These are phyloP conservation scores for Ascosphaera aggregata DNA, from an alignment of 2,329 filamentous ascomycete genomes.

Conservation along the genomic window DNA sequence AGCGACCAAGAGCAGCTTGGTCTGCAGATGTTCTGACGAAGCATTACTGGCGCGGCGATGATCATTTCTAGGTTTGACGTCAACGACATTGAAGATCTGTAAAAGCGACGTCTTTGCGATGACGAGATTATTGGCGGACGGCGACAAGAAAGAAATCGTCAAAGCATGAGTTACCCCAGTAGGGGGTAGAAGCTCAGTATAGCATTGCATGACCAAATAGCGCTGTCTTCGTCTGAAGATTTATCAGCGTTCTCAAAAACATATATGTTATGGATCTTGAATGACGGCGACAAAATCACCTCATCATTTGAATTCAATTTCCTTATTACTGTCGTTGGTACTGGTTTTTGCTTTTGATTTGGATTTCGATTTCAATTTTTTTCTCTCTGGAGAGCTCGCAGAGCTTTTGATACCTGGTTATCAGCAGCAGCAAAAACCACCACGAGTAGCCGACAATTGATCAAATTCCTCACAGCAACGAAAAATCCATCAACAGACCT, in stretches of 20 bases:
- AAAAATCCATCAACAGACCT: no score
- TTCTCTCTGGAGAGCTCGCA: no score
- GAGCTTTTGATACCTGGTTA: no score
- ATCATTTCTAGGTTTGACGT: constrained; percentile 27
- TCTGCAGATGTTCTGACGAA: constrained; percentile 31
- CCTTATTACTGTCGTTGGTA: no score
- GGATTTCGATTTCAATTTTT: no score
- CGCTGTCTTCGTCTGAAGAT: no score
- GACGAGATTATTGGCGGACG: constrained; percentile 60
- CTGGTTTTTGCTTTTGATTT: no score
- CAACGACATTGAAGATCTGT: constrained; percentile 63
- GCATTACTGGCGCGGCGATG: constrained; percentile 2
- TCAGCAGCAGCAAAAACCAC: no score
- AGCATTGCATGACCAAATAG: constrained; percentile 94
- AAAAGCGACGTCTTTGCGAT: constrained; percentile 83
- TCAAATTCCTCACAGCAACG: no score
- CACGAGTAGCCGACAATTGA: no score
- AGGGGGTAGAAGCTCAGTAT: constrained; percentile 83
- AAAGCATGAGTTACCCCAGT: constrained; percentile 84
- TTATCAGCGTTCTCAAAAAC: no score
- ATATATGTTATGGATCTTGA: not conserved
- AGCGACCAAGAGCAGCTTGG: constrained; percentile 62
- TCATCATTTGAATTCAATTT: no score
- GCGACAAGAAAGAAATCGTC: constrained; percentile 50
- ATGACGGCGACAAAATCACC: not conserved